These are phyloP conservation scores for Buxus sempervirens DNA, from an alignment of 164 flowering plant species.

Conservation along the genomic window DNA sequence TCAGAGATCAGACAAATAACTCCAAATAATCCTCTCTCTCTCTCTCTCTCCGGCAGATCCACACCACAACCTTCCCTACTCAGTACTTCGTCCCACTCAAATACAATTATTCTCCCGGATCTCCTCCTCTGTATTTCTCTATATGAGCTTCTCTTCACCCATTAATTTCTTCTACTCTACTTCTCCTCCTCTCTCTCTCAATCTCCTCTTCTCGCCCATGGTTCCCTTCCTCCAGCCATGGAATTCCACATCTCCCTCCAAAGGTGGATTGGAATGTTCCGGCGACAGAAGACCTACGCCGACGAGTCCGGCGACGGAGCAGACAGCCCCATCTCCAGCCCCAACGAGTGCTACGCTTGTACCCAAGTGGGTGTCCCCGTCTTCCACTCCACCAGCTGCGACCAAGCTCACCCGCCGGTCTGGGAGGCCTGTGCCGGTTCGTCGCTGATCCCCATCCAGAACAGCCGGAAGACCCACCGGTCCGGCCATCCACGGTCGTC, in stretches of 20 bases:
- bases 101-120: neutral
- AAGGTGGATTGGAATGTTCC: constrained; percentile 38
- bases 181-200: constrained; percentile 9
- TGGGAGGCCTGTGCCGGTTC: constrained; percentile 97
- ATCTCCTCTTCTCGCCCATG: constrained; percentile 41
- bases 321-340: constrained; percentile 20
- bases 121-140: constrained; percentile 9
- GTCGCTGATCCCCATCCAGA: constrained; percentile 57
- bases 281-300: constrained; percentile 1
- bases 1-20: too few relatives aligned
- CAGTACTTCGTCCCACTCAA: neutral
- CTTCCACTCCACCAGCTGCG: constrained; percentile 97
- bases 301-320: constrained; percentile 15
- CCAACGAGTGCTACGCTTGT: constrained; percentile 88
- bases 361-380: constrained; percentile 85
- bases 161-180: constrained; percentile 1
- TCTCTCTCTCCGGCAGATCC: too few relatives aligned
- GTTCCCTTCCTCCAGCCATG: constrained; percentile 43
- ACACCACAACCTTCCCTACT: neutral
- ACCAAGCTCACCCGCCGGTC: constrained; percentile 61
- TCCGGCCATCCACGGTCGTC: constrained; percentile 3
- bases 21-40: neutral
- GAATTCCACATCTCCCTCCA: constrained; percentile 40
- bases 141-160: constrained; percentile 2
- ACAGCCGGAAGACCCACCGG: constrained; percentile 15